Evolutionary conservation across 352 stramenopile species (phyloP).

Genomic region (Achlya hypogyna): DNA sequence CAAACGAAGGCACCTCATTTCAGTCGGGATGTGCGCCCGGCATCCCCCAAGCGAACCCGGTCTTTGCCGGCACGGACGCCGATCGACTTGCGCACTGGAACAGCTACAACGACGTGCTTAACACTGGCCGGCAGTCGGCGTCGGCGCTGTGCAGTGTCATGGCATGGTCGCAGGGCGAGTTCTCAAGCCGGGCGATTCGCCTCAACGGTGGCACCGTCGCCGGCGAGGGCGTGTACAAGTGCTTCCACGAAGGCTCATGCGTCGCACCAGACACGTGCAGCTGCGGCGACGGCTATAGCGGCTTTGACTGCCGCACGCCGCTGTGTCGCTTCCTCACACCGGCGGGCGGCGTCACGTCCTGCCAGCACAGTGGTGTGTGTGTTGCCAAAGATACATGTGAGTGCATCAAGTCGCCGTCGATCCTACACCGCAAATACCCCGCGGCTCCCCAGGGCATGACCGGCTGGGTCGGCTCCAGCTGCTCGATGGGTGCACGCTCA

Average conservation of each 20-base stretch:
- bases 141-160: slow-evolving; percentile 78
- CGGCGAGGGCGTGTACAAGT: slow-evolving; percentile 93
- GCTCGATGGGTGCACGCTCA: slow-evolving; percentile 46
- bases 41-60: slow-evolving; percentile 45
- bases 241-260: slow-evolving; percentile 90
- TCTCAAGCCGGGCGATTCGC: slow-evolving; percentile 62
- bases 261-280: slow-evolving; percentile 87
- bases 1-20: slow-evolving; percentile 90
- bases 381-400: slow-evolving; percentile 86
- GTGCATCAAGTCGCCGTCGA: slow-evolving; percentile 84
- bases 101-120: slow-evolving; percentile 44
- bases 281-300: slow-evolving; percentile 86
- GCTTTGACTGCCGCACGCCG: slow-evolving; percentile 92
- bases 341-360: slow-evolving; percentile 66
- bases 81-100: slow-evolving; percentile 43
- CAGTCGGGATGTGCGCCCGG: slow-evolving; percentile 89
- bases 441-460: slow-evolving; percentile 76
- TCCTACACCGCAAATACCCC: slow-evolving; percentile 67
- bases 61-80: slow-evolving; percentile 26
- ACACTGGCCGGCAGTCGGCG: slow-evolving; percentile 48
- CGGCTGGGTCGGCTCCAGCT: slow-evolving; percentile 90
- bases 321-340: slow-evolving; percentile 80
- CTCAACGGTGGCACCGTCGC: slow-evolving; percentile 70
- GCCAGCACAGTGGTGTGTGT: slow-evolving; percentile 90
- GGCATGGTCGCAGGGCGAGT: slow-evolving; percentile 90